Evolutionary conservation across 2,329 filamentous ascomycete genomes (phyloP), one percentile per base, ranked within the genome.

Genomic region (Neurospora sp.): DNA sequence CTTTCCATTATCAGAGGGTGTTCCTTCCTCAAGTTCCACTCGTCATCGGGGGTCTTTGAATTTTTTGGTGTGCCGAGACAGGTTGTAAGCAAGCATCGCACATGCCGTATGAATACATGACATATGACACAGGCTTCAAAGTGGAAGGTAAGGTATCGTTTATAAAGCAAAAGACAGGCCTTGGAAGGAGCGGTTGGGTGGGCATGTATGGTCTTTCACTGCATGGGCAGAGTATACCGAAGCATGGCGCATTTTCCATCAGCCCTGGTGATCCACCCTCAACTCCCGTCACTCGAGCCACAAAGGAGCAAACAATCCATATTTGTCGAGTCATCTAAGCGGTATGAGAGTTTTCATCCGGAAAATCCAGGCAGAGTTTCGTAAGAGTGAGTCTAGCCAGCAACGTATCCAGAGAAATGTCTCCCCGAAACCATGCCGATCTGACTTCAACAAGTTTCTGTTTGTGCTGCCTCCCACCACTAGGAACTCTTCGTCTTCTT

Each of bases 401-500:
- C 11, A 58, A 58, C 46, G 23, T 58, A 8, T 17, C 23, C 46
- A 33, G 23, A 2, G 7, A 58, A 33, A 33, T 52, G 19, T 33
- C 46, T 17, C 13, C 46, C 13, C 11, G 3, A 58, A 58, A 3
- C 23, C 23, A 58, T 58, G 23, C 46, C 46, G 46, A 7, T 33
- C 46, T 7, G 19, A 58, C 23, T 15, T 58, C 23, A 15, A 17
- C 23, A 28, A 4, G 1, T 3, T 58, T 58, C 19, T 58, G 23
- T 33, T 33, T 33, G 28, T 10, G 7, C 28, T 62, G 52, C 28
- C 28, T 62, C 15, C 52, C 28, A 28, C 52, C 15, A 36, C 28
- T 62, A 62, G 13, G 52, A 62, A 15, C 23, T 62, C 43, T 62
- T 75, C 71, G 77, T 77, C 73, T 80, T 82, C 70, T 78, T 81